Evolutionary conservation across 129 eudicot genomes (phyloP).

Genomic region (Chrysanthemum seticuspe): DNA sequence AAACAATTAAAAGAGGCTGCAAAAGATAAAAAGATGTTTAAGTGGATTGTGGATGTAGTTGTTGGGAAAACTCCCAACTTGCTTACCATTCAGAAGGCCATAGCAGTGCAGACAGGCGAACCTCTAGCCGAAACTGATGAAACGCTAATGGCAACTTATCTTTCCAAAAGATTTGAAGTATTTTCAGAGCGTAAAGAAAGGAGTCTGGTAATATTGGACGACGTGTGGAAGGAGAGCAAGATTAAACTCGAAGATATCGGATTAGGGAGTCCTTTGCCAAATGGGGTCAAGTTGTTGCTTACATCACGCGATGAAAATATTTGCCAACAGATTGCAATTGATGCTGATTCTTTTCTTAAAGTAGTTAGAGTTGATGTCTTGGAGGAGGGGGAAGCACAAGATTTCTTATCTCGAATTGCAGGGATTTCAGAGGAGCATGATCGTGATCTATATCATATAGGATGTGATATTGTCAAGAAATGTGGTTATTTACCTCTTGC

Average conservation of each 20-base stretch:
- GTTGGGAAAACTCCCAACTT: no score
- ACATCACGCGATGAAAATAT: background rate
- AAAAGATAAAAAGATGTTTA: no score
- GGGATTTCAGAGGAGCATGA: background rate
- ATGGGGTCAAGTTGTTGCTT: background rate
- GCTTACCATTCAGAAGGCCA: no score
- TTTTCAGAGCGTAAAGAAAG: background rate
- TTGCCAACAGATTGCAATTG: background rate
- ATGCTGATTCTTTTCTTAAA: background rate
- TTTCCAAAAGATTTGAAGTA: background rate
- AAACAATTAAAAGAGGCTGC: no score
- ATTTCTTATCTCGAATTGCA: background rate
- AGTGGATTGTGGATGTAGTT: no score
- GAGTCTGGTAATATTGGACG: background rate
- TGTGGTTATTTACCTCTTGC: slow-evolving; percentile 13
- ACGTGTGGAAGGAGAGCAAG: slow-evolving; percentile 1
- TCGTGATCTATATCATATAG: background rate
- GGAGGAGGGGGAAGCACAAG: background rate
- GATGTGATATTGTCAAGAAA: background rate
- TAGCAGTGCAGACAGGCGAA: background rate
- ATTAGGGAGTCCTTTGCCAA: slow-evolving; percentile 8
- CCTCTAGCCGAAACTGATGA: background rate
- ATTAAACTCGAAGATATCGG: slow-evolving; percentile 7
- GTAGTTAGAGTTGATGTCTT: background rate
- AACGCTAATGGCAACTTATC: background rate